Evolutionary conservation across 2,329 filamentous ascomycete genomes (phyloP).

Genomic region (Fusarium foetens): DNA sequence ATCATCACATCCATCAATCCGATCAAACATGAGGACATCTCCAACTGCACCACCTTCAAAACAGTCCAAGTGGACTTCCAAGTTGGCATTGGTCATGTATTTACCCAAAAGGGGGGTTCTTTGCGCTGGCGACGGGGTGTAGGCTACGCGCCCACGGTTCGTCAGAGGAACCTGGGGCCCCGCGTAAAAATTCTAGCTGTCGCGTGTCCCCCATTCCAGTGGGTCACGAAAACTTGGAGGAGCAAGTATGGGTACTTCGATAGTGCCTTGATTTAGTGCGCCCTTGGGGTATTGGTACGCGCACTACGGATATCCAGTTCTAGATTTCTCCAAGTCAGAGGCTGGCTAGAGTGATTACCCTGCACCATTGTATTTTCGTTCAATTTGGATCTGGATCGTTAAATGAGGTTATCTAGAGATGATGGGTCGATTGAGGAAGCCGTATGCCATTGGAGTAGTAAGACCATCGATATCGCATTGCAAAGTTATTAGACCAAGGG

Average conservation of each 20-base stretch:
- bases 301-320: not conserved
- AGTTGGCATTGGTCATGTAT: constrained; percentile 6
- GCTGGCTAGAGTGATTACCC: not conserved
- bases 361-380: not conserved
- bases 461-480: fast-evolving
- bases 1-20: not conserved
- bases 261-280: fast-evolving
- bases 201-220: constrained; percentile 19
- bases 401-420: not conserved
- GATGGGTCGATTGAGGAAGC: too few species aligned
- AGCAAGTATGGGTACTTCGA: not conserved
- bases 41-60: constrained; percentile 2
- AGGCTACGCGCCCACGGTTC: not conserved
- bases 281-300: not conserved
- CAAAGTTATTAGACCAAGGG: fast-evolving
- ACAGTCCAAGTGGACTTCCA: constrained; percentile 5
- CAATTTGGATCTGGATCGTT: fast-evolving
- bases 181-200: constrained; percentile 20
- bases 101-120: constrained; percentile 10
- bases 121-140: constrained; percentile 4
- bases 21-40: not conserved
- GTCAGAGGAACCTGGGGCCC: constrained; percentile 20
- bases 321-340: not conserved
- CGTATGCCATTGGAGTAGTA: fast-evolving
- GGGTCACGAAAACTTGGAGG: constrained; percentile 10